Base-by-base conservation (phyloP, 306 rosid genomes). In the Senna tora region DNA sequence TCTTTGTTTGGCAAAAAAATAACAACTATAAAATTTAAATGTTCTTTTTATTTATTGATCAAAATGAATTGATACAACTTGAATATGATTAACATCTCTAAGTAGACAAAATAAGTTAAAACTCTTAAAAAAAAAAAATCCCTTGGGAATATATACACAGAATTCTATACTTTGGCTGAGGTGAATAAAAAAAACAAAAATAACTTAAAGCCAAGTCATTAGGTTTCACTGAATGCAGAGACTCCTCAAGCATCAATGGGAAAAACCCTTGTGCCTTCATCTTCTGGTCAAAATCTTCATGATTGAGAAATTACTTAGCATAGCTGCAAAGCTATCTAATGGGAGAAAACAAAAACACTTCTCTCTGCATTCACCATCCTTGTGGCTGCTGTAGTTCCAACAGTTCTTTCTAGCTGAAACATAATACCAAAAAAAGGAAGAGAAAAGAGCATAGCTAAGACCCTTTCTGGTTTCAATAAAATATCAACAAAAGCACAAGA, bases 321-420 rank as follows among this genome's bases (percentile, higher is more conserved):
- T 4, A 22, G 65, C 30, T 14, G 22, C 16, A 16, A 28, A 33
- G 38, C 42, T 43, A 15, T 32, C 77, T 79, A 79, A 62, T 79
- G 63, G 50, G 77, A 67, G 65, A 83, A 83, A 42, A 83, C 84
- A 72, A 83, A 83, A 64, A 83, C 87, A 13, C 77, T 62, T 19
- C 76, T 79, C 64, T 79, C 82, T 2, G 87, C 83, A 72, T 67
- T 14, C 38, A 76, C 58, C 87, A 79, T 83, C 54, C 79, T 79
- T 55, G 62, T 72, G 1, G 82, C 79, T 1, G 74, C 74, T 17
- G 74, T 34, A 49, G 84, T 67, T 50, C 87, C 87, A 76, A 76
- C 84, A 13, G 75, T 76, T 79, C 87, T 79, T 62, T 83, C 87
- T n/a, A 83, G 72, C 87, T 83, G 69, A 67, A 67, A 59, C 34